These are phyloP conservation scores for Debaryomyces robertsiae DNA, from an alignment of 1,139 yeast species.

Conservation along the genomic window DNA sequence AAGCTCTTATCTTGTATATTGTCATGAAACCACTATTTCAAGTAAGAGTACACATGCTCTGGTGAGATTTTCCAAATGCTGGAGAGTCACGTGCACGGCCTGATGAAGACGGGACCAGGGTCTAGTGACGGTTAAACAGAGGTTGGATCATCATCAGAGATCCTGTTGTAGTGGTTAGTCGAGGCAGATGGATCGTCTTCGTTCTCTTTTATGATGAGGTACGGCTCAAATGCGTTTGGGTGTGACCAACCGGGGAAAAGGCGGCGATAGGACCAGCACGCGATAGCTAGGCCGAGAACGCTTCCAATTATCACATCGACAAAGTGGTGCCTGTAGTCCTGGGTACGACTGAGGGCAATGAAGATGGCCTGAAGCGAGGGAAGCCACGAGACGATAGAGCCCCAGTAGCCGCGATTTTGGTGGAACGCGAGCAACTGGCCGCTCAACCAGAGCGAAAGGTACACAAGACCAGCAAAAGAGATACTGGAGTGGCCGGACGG, in stretches of 20 bases:
- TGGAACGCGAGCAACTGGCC: slow-evolving; percentile 55
- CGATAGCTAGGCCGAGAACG: slow-evolving; percentile 47
- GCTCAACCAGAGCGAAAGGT: slow-evolving; percentile 60
- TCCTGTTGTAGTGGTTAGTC: slow-evolving; percentile 3
- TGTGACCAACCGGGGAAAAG: slow-evolving; percentile 33
- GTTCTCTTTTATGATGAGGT: slow-evolving; percentile 19
- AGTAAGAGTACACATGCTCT: slow-evolving; percentile 6
- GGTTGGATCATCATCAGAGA: neutral
- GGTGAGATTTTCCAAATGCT: slow-evolving; percentile 2
- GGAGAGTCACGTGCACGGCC: slow-evolving; percentile 5
- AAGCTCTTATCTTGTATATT: neutral
- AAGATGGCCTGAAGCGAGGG: slow-evolving; percentile 59
- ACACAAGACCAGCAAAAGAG: slow-evolving; percentile 68
- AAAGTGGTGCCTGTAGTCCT: slow-evolving; percentile 80
- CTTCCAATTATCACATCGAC: slow-evolving; percentile 68
- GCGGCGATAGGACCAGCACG: slow-evolving; percentile 42
- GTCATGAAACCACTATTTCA: neutral
- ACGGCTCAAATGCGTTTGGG: slow-evolving; percentile 28
- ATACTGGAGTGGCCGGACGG: slow-evolving; percentile 78
- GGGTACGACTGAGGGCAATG: slow-evolving; percentile 71
- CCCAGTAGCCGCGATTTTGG: slow-evolving; percentile 56
- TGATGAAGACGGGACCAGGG: too few relatives aligned
- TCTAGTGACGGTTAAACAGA: neutral
- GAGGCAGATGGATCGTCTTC: neutral
- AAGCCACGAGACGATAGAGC: slow-evolving; percentile 38